A percentile compares a stretch with the other conserved stretches of the same genome.
These are phyloP conservation scores for Alternaria brassicae DNA, from an alignment of 2,329 filamentous ascomycete genomes.

Conservation along the genomic window DNA sequence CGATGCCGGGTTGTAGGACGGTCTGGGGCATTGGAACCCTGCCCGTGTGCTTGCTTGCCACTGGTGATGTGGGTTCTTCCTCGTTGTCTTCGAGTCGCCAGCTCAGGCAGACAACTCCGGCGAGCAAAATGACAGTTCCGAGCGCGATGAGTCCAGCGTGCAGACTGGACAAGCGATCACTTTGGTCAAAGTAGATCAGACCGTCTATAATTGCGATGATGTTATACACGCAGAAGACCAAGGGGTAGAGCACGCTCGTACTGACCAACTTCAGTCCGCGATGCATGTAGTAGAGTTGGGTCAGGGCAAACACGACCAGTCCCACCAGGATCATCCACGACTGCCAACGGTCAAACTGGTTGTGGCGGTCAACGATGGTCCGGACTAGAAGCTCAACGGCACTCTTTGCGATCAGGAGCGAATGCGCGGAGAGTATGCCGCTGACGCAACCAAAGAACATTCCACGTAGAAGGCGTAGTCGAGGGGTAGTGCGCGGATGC, in stretches of 20 bases:
- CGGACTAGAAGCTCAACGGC: conserved; percentile 92
- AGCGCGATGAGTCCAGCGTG: conserved; percentile 83
- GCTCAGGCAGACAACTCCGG: conserved; percentile 87
- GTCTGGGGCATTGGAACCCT: conserved; percentile 61
- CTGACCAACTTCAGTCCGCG: conserved; percentile 92
- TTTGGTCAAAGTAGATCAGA: conserved; percentile 94
- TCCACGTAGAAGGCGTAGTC: conserved; percentile 78
- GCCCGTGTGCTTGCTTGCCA: conserved; percentile 44
- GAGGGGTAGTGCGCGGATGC: conserved; percentile 59
- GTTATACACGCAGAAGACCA: conserved; percentile 99
- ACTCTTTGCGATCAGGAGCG: conserved; percentile 91
- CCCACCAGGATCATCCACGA: conserved; percentile 89
- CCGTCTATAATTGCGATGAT: conserved; percentile 98
- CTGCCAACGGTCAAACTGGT: conserved; percentile 95
- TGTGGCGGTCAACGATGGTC: conserved; percentile 83
- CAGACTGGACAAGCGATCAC: conserved; percentile 75
- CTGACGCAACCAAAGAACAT: conserved; percentile 87
- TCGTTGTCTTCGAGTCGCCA: conserved; percentile 87
- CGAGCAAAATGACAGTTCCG: conserved; percentile 83
- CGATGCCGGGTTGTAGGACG: conserved; percentile 80
- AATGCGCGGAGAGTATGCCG: conserved; percentile 92
- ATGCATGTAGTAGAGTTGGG: conserved; percentile 94
- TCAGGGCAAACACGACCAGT: conserved; percentile 81
- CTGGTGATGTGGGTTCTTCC: conserved; percentile 61
- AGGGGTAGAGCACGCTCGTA: conserved; percentile 92